These are phyloP conservation scores for Coprinopsis cinerea DNA, from an alignment of 768 basidiomycete genomes.

Conservation along the genomic window DNA sequence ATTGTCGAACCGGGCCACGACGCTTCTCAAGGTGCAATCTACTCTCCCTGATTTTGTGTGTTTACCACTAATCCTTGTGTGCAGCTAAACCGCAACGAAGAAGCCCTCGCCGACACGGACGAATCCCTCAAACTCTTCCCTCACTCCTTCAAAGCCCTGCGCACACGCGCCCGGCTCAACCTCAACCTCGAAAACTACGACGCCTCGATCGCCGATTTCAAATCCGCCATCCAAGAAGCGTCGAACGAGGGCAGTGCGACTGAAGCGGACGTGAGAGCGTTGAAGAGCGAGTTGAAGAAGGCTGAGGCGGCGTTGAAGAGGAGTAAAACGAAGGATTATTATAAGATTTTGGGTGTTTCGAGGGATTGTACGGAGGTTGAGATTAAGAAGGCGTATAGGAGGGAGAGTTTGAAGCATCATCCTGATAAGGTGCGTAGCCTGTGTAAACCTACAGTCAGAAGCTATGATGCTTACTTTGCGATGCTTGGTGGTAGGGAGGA, in stretches of 20 bases:
- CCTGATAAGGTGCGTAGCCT: conserved; percentile 62
- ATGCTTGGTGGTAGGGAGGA: conserved; percentile 53
- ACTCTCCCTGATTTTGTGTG: not conserved
- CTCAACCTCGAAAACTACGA: conserved; percentile 74
- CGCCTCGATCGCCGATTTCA: conserved; percentile 67
- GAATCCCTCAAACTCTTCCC: conserved; percentile 58
- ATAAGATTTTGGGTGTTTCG: conserved; percentile 65
- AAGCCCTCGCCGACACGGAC: conserved; percentile 68
- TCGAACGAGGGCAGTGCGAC: conserved; percentile 48
- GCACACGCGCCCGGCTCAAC: conserved; percentile 78
- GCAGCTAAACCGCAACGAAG: conserved; percentile 58
- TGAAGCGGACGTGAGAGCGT: conserved; percentile 55
- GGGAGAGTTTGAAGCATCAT: conserved; percentile 80
- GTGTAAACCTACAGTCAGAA: conserved; percentile 15
- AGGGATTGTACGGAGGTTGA: conserved; percentile 62
- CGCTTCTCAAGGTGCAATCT: conserved; percentile 58
- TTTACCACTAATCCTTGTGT: conserved; percentile 9
- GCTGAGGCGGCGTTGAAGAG: conserved; percentile 79
- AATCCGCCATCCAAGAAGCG: conserved; percentile 70
- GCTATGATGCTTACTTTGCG: not conserved
- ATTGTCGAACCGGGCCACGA: conserved; percentile 79
- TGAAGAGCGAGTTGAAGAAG: conserved; percentile 67
- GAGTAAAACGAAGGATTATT: conserved; percentile 89
- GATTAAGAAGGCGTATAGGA: conserved; percentile 88
- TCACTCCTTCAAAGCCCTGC: conserved; percentile 76